Conservation (phyloP, 768 basidiomycete species). For the Clavulina sp. region DNA sequence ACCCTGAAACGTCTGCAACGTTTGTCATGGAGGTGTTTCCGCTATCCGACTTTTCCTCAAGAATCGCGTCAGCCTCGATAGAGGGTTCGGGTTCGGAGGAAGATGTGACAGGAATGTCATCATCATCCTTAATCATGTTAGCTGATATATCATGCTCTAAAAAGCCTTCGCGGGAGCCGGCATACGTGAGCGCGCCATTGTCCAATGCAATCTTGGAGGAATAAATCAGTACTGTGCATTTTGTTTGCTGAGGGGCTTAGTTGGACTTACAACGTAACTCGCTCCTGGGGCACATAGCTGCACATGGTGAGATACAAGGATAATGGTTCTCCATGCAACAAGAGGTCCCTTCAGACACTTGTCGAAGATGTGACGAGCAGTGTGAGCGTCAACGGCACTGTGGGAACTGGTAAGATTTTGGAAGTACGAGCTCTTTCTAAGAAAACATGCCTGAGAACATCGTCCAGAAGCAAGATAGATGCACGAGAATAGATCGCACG, state of each 20-base stretch:
- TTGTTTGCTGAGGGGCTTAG: slow-evolving; percentile 14
- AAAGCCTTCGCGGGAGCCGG: slow-evolving; percentile 50
- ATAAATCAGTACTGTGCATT: slow-evolving; percentile 7
- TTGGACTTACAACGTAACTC: slow-evolving; percentile 41
- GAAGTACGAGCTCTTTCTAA: not conserved
- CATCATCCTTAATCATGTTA: slow-evolving; percentile 29
- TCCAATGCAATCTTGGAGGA: slow-evolving; percentile 34
- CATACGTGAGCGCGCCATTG: slow-evolving; percentile 60
- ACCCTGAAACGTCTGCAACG: not conserved
- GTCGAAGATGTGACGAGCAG: slow-evolving; percentile 64
- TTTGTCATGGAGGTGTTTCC: not conserved
- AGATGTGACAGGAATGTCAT: slow-evolving; percentile 21
- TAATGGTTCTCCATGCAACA: slow-evolving; percentile 58
- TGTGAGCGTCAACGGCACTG: slow-evolving; percentile 58
- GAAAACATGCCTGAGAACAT: slow-evolving; percentile 31
- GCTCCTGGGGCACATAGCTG: slow-evolving; percentile 73
- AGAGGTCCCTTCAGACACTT: slow-evolving; percentile 69
- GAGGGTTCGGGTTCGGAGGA: slow-evolving; percentile 8
- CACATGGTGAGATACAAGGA: slow-evolving; percentile 89
- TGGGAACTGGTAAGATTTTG: slow-evolving; percentile 12
- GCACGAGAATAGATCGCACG: slow-evolving; percentile 85
- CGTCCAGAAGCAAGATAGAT: slow-evolving; percentile 65
- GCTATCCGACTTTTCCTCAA: not conserved
- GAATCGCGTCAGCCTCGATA: not conserved
- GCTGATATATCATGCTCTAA: slow-evolving; percentile 45